Base-by-base conservation (phyloP, 805 yeast species). In the Hanseniaspora vineae region DNA sequence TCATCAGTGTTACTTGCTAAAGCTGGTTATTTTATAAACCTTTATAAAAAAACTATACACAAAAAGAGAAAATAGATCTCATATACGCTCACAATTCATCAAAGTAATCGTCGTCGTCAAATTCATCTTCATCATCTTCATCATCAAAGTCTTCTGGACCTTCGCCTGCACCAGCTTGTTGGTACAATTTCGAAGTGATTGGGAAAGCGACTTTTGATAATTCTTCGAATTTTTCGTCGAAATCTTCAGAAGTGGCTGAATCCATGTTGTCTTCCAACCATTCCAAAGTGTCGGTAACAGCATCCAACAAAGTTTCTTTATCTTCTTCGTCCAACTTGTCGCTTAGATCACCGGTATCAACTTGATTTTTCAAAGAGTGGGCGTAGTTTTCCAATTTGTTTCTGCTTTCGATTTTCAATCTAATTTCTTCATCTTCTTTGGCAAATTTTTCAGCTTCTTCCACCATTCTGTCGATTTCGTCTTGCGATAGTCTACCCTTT, bases 391-490 rank as follows among this genome's bases (percentile, higher is more conserved):
- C 97, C 55, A 89, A 76, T 43, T 75, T 71, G 71, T 87, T 89
- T 74, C 87, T 85, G 52, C 95, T 80, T 71, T 84, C 94, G 59
- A 90, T 81, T 75, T 85, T 85, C 52, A 77, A 77, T 64, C 89
- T 84, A 51, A 86, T 75, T 58, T 77, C 80, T 57, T 80, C 81
- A 69, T 90, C 97, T 68, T 88, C 94, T 59, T 84, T 87, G 55
- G 95, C 95, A 61, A 71, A 90, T 71, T 84, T 83, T 70, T 88
- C 97, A 58, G 97, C 97, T 65, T 90, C 97, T 63, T 80, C 92
- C 54, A 90, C 96, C 96, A 90, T 90, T 71, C 90, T 86, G 60
- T 90, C 97, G 60, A 90, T 89, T 54, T 88, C 96, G 53, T 89
- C 96, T 72, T 86, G 83, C 23, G 90, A 76, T 62, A 88, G 77